Evolutionary conservation across 1,139 yeast species (phyloP).

Genomic region (Diutina neorugosa): DNA sequence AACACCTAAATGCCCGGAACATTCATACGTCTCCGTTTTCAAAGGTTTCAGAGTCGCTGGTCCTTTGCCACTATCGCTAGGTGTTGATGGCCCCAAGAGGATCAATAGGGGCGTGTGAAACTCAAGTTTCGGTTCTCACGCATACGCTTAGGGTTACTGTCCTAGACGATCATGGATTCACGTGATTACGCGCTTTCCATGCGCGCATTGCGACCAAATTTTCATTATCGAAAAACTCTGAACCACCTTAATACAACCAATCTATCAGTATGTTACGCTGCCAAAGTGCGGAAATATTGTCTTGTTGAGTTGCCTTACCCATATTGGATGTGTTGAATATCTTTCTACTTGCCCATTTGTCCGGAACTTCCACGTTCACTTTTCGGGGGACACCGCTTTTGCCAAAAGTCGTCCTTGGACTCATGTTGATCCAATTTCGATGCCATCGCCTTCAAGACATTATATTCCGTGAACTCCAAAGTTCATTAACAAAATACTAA

Average conservation of each 20-base stretch:
- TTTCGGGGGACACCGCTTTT: background rate
- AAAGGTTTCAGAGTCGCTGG: too few relatives aligned
- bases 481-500: background rate
- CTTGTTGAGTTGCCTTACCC: background rate
- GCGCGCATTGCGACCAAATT: background rate
- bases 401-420: background rate
- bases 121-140: background rate
- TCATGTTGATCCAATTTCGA: background rate
- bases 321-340: background rate
- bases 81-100: too few relatives aligned
- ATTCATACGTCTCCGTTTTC: too few relatives aligned
- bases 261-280: slow-evolving; percentile 1
- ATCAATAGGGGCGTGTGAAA: too few relatives aligned
- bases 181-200: background rate
- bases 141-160: background rate
- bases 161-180: background rate
- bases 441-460: background rate
- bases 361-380: background rate
- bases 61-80: too few relatives aligned
- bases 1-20: too few relatives aligned
- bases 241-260: background rate
- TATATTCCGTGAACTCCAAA: background rate
- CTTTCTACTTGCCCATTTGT: background rate
- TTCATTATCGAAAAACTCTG: background rate
- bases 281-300: background rate